Evolutionary conservation across 176 grass and related monocot genomes (phyloP), one percentile per base, ranked within the genome.

Genomic region (Leersia perrieri): DNA sequence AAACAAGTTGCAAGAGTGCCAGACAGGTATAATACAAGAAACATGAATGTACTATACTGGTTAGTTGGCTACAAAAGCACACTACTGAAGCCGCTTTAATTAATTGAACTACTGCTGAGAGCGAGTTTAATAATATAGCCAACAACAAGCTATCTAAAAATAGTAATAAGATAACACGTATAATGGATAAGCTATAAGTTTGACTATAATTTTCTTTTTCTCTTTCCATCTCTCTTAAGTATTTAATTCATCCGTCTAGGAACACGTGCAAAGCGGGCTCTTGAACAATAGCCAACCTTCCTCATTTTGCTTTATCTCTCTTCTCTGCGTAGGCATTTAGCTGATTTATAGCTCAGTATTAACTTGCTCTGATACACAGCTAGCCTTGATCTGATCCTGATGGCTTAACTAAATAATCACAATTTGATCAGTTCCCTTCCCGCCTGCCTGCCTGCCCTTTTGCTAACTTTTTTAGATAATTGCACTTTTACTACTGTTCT

Each of bases 351-450:
- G n/a, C n/a, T n/a, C n/a, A n/a, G n/a, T n/a, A n/a, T n/a, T n/a
- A n/a, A n/a, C n/a, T n/a, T n/a, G n/a, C n/a, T n/a, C 49, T 41
- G 38, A 22, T 51, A n/a, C 49, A 2, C 49, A 53, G 49, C 49
- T 20, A 55, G 7, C 73, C 51, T 58, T 83, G 55, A 63, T 72
- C 58, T 88, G 86, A 82, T 64, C 18, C 33, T 58, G 73, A 83
- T 58, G 41, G n/a, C 57, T 32, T 16, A 77, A 55, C 79, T 42
- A 77, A 55, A 72, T 42, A 87, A 58, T 57, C 76, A 29, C 73
- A 72, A 72, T 72, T 72, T 72, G 66, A 51, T 7, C 23, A 18
- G 23, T 31, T 62, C 9, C 27, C 38, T 63, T 40, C 7, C 20
- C 60, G 30, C 57, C 15, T 68, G 30, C 57, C 15, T 32, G 6